Conservation (phyloP, 2,329 filamentous ascomycete species). For the Colletotrichum viniferum region DNA sequence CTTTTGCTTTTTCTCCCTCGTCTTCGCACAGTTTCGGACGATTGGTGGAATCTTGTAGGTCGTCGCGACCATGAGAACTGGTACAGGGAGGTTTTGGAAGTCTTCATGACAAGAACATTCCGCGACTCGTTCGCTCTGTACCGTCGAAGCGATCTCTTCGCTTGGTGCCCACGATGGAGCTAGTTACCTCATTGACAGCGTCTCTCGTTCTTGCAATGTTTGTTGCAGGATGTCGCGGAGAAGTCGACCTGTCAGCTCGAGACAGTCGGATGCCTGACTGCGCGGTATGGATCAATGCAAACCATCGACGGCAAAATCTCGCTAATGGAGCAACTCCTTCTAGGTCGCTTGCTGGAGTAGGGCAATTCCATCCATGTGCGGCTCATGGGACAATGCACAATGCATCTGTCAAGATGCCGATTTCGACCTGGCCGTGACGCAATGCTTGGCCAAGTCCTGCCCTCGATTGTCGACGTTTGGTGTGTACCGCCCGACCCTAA, state of each 20-base stretch:
- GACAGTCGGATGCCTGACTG: neutral
- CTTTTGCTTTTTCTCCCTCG: neutral
- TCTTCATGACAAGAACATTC: neutral
- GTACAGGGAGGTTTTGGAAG: neutral
- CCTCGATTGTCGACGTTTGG: slow-evolving; percentile 1
- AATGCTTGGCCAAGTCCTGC: slow-evolving; percentile 2
- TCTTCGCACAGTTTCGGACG: neutral
- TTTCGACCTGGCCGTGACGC: neutral
- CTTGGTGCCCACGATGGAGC: neutral
- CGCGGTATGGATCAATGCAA: neutral
- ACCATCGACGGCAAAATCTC: fast-evolving
- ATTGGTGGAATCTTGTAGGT: neutral
- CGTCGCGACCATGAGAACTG: neutral
- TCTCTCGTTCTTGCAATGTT: neutral
- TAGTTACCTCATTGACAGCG: too few relatives aligned
- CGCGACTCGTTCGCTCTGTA: neutral
- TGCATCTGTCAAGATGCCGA: neutral
- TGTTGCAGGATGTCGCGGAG: neutral
- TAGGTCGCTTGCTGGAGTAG: neutral
- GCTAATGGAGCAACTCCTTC: neutral
- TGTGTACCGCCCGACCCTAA: neutral
- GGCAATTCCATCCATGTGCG: neutral
- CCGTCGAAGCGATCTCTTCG: neutral
- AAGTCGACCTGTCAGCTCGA: neutral
- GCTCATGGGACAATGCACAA: neutral